These are phyloP conservation scores for Luffa acutangula DNA, from an alignment of 306 rosid genomes.

Conservation along the genomic window DNA sequence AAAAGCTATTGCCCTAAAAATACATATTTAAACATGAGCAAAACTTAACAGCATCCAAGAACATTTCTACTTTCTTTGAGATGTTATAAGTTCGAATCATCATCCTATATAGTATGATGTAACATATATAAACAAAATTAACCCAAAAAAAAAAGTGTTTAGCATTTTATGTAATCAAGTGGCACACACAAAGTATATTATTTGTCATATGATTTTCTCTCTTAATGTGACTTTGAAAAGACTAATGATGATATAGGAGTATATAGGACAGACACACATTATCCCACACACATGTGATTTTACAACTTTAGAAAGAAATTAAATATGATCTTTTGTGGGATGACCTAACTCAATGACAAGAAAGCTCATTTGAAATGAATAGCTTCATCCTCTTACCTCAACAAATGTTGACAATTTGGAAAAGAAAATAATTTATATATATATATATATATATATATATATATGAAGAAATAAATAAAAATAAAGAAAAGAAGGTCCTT, in stretches of 20 bases:
- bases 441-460: not conserved
- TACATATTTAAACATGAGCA: not conserved
- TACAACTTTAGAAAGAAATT: not conserved
- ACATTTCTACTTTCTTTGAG: too few relatives aligned
- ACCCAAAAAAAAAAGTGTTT: not conserved
- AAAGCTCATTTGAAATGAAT: not conserved
- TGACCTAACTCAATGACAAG: not conserved
- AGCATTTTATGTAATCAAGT: not conserved
- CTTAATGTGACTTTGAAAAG: not conserved
- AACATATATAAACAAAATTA: not conserved
- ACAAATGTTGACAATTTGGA: not conserved
- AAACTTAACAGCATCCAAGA: too few relatives aligned
- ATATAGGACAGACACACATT: not conserved
- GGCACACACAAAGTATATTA: not conserved
- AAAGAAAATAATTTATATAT: too few relatives aligned
- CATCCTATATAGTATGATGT: not conserved
- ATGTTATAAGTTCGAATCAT: too few relatives aligned
- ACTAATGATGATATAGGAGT: not conserved
- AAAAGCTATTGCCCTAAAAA: too few relatives aligned
- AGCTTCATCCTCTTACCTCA: constrained; percentile 1
- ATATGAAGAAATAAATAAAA: not conserved
- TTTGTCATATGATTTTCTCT: not conserved
- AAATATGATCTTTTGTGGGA: not conserved
- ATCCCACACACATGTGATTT: not conserved
- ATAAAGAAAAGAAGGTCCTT: not conserved